Conservation (phyloP, 2,329 filamentous ascomycete genomes). For the Penicillium occitanis region DNA sequence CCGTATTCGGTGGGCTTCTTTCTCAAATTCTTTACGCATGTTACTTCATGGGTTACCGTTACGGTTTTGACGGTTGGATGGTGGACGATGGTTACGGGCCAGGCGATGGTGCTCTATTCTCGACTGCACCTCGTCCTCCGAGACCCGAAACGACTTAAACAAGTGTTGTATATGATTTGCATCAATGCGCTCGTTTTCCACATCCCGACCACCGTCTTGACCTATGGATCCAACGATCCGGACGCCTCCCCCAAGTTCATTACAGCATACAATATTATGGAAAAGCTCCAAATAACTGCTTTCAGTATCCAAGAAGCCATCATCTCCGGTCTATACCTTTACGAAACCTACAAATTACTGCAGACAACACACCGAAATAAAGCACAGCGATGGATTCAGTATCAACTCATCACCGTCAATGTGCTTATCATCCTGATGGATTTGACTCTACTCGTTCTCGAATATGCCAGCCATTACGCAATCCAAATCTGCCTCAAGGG, state of each 20-base stretch:
- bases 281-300: slow-evolving; percentile 47
- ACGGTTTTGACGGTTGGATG: slow-evolving; percentile 55
- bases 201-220: slow-evolving; percentile 55
- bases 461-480: slow-evolving; percentile 45
- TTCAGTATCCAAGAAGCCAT: slow-evolving; percentile 50
- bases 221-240: slow-evolving; percentile 46
- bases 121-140: slow-evolving; percentile 60
- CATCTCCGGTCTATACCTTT: slow-evolving; percentile 54
- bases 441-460: slow-evolving; percentile 44
- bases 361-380: slow-evolving; percentile 36
- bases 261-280: slow-evolving; percentile 46
- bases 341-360: slow-evolving; percentile 53
- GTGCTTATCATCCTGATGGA: slow-evolving; percentile 50
- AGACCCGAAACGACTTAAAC: slow-evolving; percentile 50
- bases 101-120: slow-evolving; percentile 63
- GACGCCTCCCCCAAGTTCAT: slow-evolving; percentile 31
- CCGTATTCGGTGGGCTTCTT: slow-evolving; percentile 46
- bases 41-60: slow-evolving; percentile 35
- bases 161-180: slow-evolving; percentile 59
- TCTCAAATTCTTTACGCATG: slow-evolving; percentile 41
- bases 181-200: slow-evolving; percentile 55
- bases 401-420: slow-evolving; percentile 52
- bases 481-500: slow-evolving; percentile 49
- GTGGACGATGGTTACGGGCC: slow-evolving; percentile 62
- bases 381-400: slow-evolving; percentile 45